Evolutionary conservation across 2,329 filamentous ascomycete species (phyloP), one percentile per base, ranked within the genome.

Genomic region (Aphanocladium album): DNA sequence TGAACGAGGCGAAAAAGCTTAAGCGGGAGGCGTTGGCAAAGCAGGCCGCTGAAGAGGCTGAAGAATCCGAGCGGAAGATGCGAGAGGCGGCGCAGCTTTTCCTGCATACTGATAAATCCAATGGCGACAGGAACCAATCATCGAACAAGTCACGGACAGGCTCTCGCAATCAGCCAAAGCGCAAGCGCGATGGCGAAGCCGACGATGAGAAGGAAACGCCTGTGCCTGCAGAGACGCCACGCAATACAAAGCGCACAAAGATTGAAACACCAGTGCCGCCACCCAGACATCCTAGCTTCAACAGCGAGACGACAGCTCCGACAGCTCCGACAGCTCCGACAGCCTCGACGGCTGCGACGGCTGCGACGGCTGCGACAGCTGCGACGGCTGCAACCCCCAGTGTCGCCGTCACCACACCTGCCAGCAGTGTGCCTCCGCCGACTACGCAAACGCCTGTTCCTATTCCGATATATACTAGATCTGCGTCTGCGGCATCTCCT

Each of bases 1-100:
- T 91, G 25, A 91, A 91, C 69, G 88, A 90, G 67, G 86, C 89
- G 2, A 91, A 90, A 73, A 90, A 89, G 70, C 75, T 88, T 12
- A 90, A 90, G 74, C 79, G 85, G 59, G 86, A 90, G 71, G 83
- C 84, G 6, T 74, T 86, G 64, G 84, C 83, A 14, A 84, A 84
- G 65, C 77, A 81, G 65, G 85, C 85, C 1, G 84, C 83, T 1
- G 83, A 87, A 63, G 85, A 87, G 68, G 85, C 84, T 17, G 82
- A 84, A 67, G 80, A 83, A 65, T 82, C 82, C 9, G 80, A 79
- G 17, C 76, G 79, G 17, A 83, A 82, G 68, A 79, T 83, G 75
- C 73, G 74, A 9, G 77, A 80, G 66, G 73, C 77, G 60, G 80
- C 79, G 27, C 75, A 79, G 57, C 71, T 76, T 27, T 73, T 81